Evolutionary conservation across 352 stramenopile species (phyloP), one percentile per base, ranked within the genome.

Genomic region (Blastocystis sp.): DNA sequence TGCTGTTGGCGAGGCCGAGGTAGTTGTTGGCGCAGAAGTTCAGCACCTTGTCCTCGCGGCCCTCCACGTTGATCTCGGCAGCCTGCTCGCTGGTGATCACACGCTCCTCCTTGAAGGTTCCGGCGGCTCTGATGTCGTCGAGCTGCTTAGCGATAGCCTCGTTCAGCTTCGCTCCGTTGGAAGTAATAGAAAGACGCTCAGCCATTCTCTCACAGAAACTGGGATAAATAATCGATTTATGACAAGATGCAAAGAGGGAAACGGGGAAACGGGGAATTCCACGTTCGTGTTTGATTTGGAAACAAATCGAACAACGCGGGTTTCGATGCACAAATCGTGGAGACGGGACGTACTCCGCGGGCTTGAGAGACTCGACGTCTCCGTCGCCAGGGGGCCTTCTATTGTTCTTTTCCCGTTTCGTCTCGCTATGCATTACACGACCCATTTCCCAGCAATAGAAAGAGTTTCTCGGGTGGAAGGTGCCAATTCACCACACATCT

Each of bases 1-100:
- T 92, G 90, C 97, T 91, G 90, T 95, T 95, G 88, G 92, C 94
- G 62, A 97, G 90, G 0, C 94, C 94, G 45, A 97, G 88, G 91
- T 97, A 97, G 90, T 97, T 34, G 28, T 34, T 34, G 28, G 28
- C 28, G 28, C 28, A 34, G 28, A 34, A 34, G 28, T 34, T 34
- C 28, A 34, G 28, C 28, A 34, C 28, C 28, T 34, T 34, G 28
- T 34, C 28, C 28, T 34, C 28, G 28, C 28, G 28, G 28, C 28
- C 28, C 28, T 34, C 28, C 28, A 34, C 28, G 28, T 34, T 34
- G 28, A 34, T 97, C 65, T 91, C 87, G 5, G 93, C 91, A 67
- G 91, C 92, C 64, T 97, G 94, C 34, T 93, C 86, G 64, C 93
- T 95, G 71, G 92, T 91, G 76, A 97, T 96, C 69, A 97, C 92